A percentile compares a stretch with the other conserved stretches of the same genome.
These are phyloP conservation scores for Aspergillus pseudotamarii DNA, from an alignment of 2,329 filamentous ascomycete species.

Conservation along the genomic window DNA sequence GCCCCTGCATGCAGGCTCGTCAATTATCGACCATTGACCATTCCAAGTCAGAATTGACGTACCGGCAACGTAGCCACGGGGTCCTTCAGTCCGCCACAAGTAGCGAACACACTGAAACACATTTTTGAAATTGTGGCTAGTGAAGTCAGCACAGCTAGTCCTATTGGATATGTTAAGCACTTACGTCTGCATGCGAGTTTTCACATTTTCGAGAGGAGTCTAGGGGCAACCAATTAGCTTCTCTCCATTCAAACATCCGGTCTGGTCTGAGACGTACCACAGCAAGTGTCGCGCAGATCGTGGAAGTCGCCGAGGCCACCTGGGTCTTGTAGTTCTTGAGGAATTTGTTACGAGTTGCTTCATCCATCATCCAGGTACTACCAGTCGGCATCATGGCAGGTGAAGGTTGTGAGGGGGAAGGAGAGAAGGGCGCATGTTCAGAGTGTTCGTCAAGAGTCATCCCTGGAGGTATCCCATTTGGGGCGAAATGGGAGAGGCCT, in stretches of 20 bases:
- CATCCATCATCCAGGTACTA: slow-evolving; percentile 41
- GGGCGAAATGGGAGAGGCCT: slow-evolving; percentile 20
- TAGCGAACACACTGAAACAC: slow-evolving; percentile 47
- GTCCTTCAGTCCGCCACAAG: slow-evolving; percentile 50
- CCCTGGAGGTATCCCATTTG: slow-evolving; percentile 36
- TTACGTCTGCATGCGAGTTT: slow-evolving; percentile 55
- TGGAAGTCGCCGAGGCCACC: slow-evolving; percentile 49
- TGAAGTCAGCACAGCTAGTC: slow-evolving; percentile 3
- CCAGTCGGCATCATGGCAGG: slow-evolving; percentile 35
- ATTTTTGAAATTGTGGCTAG: slow-evolving; percentile 49
- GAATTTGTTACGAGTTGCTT: slow-evolving; percentile 44
- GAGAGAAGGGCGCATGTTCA: slow-evolving; percentile 45
- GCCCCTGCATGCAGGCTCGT: slow-evolving; percentile 35
- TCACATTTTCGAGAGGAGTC: slow-evolving; percentile 53
- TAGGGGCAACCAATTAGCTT: slow-evolving; percentile 26
- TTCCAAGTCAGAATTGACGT: slow-evolving; percentile 16
- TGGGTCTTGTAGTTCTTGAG: slow-evolving; percentile 51
- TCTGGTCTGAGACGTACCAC: slow-evolving; percentile 39
- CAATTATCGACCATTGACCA: background rate
- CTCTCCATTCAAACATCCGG: background rate
- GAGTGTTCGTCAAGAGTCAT: slow-evolving; percentile 43
- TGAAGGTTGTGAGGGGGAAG: slow-evolving; percentile 37
- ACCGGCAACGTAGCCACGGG: slow-evolving; percentile 52
- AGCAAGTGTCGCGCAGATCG: slow-evolving; percentile 48
- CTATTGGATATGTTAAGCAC: slow-evolving; percentile 15